These are phyloP conservation scores for Ogataea angusta DNA, from an alignment of 805 yeast genomes.

Conservation along the genomic window DNA sequence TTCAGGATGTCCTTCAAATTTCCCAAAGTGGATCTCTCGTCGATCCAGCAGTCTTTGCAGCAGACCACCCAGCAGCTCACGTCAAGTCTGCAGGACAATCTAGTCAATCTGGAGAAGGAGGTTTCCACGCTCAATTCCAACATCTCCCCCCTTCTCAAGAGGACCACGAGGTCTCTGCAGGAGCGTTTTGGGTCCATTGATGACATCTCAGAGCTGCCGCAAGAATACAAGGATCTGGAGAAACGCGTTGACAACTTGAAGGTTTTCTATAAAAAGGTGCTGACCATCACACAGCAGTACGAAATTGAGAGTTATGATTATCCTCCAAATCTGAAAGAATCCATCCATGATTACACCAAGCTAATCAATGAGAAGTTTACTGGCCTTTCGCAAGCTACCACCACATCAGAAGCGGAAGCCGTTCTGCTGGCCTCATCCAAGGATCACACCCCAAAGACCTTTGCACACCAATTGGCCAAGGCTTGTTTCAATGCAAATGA, in stretches of 20 bases:
- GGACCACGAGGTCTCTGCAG: conserved; percentile 58
- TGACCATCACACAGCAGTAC: conserved; percentile 57
- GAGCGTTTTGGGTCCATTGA: conserved; percentile 63
- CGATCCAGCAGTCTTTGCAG: conserved; percentile 30
- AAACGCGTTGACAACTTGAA: conserved; percentile 62
- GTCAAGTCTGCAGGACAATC: conserved; percentile 31
- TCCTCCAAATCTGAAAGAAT: conserved; percentile 75
- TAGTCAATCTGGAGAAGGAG: conserved; percentile 33
- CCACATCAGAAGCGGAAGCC: conserved; percentile 65
- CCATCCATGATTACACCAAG: conserved; percentile 59
- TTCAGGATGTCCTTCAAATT: conserved; percentile 30
- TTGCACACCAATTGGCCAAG: conserved; percentile 65
- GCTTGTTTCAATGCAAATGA: conserved; percentile 51
- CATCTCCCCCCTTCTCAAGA: conserved; percentile 53
- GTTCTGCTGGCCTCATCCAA: conserved; percentile 39
- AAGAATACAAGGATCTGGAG: conserved; percentile 67
- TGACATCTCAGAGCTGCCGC: conserved; percentile 70
- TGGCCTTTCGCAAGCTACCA: conserved; percentile 59
- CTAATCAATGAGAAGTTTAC: conserved; percentile 52
- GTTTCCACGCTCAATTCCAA: conserved; percentile 33
- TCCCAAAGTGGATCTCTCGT: conserved; percentile 26
- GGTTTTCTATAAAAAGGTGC: conserved; percentile 51
- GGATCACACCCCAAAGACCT: conserved; percentile 57
- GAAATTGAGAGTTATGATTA: conserved; percentile 77
- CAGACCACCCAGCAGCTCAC: conserved; percentile 35